phyloP scores from a whole-genome alignment of 78 protist genomes.

The Dictyostelium citrinum region DNA sequence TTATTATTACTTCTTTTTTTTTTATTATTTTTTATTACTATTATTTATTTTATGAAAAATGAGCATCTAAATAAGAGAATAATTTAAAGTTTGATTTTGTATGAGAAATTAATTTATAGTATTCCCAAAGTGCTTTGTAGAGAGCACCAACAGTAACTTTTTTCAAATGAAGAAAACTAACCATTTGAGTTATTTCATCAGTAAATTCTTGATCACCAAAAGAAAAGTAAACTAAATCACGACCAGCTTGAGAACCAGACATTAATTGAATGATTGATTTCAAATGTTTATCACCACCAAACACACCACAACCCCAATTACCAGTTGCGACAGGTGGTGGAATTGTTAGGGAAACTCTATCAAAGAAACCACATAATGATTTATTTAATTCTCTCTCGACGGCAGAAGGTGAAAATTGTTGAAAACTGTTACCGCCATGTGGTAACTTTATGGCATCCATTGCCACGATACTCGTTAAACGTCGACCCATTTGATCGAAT shows the following conservation, averaged over 20 bases:
- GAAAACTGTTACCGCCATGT: background rate
- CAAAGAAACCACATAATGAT: slow-evolving; percentile 66
- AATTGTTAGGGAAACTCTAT: background rate
- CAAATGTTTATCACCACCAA: slow-evolving; percentile 82
- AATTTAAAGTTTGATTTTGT: slow-evolving; percentile 45
- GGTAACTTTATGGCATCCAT: slow-evolving; percentile 72
- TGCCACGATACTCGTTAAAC: slow-evolving; percentile 67
- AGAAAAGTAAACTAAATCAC: slow-evolving; percentile 30
- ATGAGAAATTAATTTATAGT: slow-evolving; percentile 24
- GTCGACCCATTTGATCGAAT: slow-evolving; percentile 19
- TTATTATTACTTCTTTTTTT: background rate
- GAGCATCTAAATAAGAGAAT: slow-evolving; percentile 65
- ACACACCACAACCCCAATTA: slow-evolving; percentile 93
- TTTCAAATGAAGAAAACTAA: background rate
- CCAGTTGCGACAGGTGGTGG: slow-evolving; percentile 63
- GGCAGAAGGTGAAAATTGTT: background rate
- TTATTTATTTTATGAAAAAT: slow-evolving; percentile 29
- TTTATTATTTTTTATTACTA: background rate
- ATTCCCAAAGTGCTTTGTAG: slow-evolving; percentile 65
- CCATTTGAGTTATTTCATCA: slow-evolving; percentile 54
- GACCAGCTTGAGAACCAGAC: slow-evolving; percentile 77
- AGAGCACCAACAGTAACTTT: slow-evolving; percentile 25
- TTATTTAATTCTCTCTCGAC: slow-evolving; percentile 79
- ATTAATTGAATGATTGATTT: slow-evolving; percentile 81
- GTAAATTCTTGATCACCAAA: slow-evolving; percentile 73